Conservation (phyloP, 2,329 filamentous ascomycete genomes). For the Cytospora piceicola region DNA sequence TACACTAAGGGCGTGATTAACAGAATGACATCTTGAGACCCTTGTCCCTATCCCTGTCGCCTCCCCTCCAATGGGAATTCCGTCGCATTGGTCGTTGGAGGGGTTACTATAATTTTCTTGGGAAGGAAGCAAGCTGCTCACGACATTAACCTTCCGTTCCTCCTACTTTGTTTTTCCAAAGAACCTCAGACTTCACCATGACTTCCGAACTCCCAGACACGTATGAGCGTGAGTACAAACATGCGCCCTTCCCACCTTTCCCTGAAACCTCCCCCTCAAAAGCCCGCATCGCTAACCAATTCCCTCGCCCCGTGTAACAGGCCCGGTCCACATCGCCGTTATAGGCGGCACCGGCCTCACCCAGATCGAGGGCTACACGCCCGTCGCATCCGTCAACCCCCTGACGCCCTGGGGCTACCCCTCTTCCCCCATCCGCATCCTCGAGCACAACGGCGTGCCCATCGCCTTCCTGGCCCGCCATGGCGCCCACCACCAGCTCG, state of each 20-base stretch:
- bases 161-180: neutral
- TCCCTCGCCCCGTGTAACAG: constrained; percentile 43
- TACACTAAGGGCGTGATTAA: neutral
- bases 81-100: neutral
- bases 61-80: neutral
- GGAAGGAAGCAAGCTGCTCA: neutral
- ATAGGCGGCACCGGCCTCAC: constrained; percentile 93
- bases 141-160: neutral
- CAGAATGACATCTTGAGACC: neutral
- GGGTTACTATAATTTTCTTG: neutral
- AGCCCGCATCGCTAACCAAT: constrained; percentile 13
- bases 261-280: neutral
- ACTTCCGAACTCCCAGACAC: constrained; percentile 57
- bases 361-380: constrained; percentile 83
- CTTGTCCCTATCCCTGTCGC: neutral
- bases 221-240: constrained; percentile 57
- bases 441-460: constrained; percentile 80
- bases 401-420: constrained; percentile 88
- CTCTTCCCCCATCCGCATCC: constrained; percentile 76
- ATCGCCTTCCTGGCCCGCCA: constrained; percentile 95
- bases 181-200: neutral
- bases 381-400: constrained; percentile 76
- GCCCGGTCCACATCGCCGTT: constrained; percentile 79
- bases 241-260: neutral
- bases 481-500: constrained; percentile 83